Conservation (phyloP, 768 basidiomycete species). For the Trichaptum fuscoviolaceum region DNA sequence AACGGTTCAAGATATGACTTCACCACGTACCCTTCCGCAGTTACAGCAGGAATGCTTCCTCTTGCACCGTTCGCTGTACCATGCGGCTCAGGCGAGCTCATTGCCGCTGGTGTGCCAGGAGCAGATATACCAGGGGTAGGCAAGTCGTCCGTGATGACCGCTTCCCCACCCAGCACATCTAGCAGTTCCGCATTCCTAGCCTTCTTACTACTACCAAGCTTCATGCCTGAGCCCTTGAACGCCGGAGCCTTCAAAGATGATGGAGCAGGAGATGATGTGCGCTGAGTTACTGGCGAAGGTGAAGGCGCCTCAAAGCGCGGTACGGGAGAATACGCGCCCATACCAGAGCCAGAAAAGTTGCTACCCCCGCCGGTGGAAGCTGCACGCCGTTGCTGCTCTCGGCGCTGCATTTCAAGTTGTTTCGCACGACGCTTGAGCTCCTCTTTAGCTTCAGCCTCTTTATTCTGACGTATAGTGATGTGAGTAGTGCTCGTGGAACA, state of each 20-base stretch:
- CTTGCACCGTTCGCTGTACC: conserved; percentile 40
- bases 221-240: conserved; percentile 96
- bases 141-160: conserved; percentile 49
- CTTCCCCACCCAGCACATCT: conserved; percentile 82
- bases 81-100: conserved; percentile 41
- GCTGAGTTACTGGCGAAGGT: conserved; percentile 36
- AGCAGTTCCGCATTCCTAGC: conserved; percentile 83
- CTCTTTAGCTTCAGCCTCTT: conserved; percentile 98
- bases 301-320: conserved; percentile 68
- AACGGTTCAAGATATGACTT: conserved; percentile 2
- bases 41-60: conserved; percentile 69
- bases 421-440: conserved; percentile 97
- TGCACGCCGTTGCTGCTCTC: conserved; percentile 84
- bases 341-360: conserved; percentile 54
- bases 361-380: conserved; percentile 42
- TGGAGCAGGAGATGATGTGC: conserved; percentile 41
- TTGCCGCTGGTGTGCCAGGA: conserved; percentile 44
- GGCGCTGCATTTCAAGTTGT: conserved; percentile 95
- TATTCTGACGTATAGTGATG: conserved; percentile 55
- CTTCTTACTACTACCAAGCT: conserved; percentile 82
- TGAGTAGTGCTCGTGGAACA: background rate
- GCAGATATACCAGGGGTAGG: conserved; percentile 44
- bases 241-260: conserved; percentile 59
- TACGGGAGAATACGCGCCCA: conserved; percentile 66
- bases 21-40: conserved; percentile 59